These are phyloP conservation scores for Diversispora eburnea DNA, from an alignment of 192 early-diverging fungal genomes.

Conservation along the genomic window DNA sequence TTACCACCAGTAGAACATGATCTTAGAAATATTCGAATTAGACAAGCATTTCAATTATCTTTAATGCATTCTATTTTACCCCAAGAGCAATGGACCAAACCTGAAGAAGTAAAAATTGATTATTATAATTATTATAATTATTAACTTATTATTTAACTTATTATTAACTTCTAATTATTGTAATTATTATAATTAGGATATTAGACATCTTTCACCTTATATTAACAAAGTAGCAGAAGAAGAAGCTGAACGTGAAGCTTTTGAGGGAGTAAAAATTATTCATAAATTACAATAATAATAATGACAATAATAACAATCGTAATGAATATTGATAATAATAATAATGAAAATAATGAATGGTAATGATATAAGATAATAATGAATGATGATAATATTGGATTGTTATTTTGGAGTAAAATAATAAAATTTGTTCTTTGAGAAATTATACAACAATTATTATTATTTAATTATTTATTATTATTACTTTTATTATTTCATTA, in stretches of 20 bases:
- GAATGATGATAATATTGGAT: no score
- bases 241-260: conserved; percentile 69
- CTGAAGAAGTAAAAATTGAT: conserved; percentile 71
- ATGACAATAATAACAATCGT: no score
- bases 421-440: no score
- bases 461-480: no score
- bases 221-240: conserved; percentile 81
- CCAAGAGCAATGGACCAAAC: conserved; percentile 68
- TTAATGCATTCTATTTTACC: conserved; percentile 68
- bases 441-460: no score
- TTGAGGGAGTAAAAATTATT: conserved; percentile 44
- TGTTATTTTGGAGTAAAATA: no score
- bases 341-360: no score
- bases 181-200: conserved; percentile 53
- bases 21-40: conserved; percentile 76
- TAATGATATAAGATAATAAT: no score
- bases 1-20: conserved; percentile 64
- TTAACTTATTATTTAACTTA: conserved; percentile 17
- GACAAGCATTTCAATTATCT: conserved; percentile 73
- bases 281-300: neutral
- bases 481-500: no score
- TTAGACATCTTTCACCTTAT: conserved; percentile 77
- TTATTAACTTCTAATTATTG: neutral
- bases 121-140: conserved; percentile 1
- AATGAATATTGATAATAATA: no score